A percentile compares a stretch with the other conserved stretches of the same genome.
Conservation (phyloP, 495 filamentous ascomycete genomes). For the Penicillium malachiteum region DNA sequence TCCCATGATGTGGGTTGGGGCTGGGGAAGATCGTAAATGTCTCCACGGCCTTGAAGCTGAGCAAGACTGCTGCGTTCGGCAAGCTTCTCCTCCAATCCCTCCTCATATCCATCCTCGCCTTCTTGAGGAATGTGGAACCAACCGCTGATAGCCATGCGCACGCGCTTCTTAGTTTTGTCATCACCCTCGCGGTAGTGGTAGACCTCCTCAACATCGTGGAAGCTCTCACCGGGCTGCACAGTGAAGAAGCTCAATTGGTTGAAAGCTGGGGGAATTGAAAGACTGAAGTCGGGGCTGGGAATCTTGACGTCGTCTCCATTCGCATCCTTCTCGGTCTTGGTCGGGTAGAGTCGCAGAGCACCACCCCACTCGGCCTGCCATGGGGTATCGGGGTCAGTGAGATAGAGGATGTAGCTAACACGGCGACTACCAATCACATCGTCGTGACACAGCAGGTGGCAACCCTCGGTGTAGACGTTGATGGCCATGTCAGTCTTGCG, state of each 20-base stretch:
- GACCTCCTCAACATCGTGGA: slow-evolving; percentile 98
- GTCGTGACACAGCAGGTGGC: slow-evolving; percentile 94
- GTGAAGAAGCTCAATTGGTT: slow-evolving; percentile 98
- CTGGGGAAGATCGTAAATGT: slow-evolving; percentile 80
- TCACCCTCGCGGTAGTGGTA: slow-evolving; percentile 68
- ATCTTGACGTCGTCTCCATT: slow-evolving; percentile 68
- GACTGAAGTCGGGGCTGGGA: slow-evolving; percentile 69
- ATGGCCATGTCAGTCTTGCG: slow-evolving; percentile 99
- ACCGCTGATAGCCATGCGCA: slow-evolving; percentile 97
- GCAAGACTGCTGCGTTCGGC: slow-evolving; percentile 84
- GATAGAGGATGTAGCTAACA: slow-evolving; percentile 94
- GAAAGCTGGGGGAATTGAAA: slow-evolving; percentile 88
- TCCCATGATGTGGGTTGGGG: slow-evolving; percentile 51
- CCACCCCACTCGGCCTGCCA: slow-evolving; percentile 96
- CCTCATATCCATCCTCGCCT: slow-evolving; percentile 89
- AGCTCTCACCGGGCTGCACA: slow-evolving; percentile 94
- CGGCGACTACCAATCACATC: slow-evolving; percentile 94
- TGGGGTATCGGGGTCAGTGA: slow-evolving; percentile 86
- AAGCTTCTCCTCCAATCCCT: slow-evolving; percentile 83
- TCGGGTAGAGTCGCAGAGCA: slow-evolving; percentile 85
- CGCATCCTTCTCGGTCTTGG: slow-evolving; percentile 61
- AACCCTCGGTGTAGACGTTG: slow-evolving; percentile 96
- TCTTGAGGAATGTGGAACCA: slow-evolving; percentile 98
- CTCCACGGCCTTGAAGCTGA: slow-evolving; percentile 88
- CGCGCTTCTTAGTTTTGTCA: slow-evolving; percentile 63